These are phyloP conservation scores for Solanum sparsipilum DNA, from an alignment of 257 asterid species.

Conservation along the genomic window DNA sequence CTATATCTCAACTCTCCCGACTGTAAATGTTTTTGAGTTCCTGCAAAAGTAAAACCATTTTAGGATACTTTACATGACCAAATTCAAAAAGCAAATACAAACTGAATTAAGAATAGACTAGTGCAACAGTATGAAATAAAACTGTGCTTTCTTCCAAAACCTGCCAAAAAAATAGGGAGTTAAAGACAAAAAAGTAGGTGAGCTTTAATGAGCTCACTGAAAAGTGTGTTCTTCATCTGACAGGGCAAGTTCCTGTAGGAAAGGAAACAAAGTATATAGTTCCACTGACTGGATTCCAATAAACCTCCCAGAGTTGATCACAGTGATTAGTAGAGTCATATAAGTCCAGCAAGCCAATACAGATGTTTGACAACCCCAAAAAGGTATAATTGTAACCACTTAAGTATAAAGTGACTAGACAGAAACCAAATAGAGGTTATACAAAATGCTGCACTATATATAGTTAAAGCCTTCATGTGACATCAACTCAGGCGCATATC, in stretches of 20 bases:
- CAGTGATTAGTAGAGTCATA: neutral
- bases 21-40: conserved; percentile 30
- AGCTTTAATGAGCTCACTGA: conserved; percentile 10
- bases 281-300: neutral
- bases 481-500: conserved; percentile 15
- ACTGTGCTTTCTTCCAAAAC: conserved; percentile 17
- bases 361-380: neutral
- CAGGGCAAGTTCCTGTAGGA: neutral
- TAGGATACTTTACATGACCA: conserved; percentile 12
- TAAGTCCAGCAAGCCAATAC: neutral
- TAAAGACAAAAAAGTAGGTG: conserved; percentile 7
- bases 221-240: conserved; percentile 7
- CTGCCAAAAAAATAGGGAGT: conserved; percentile 21
- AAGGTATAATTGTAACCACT: neutral
- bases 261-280: neutral
- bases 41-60: conserved; percentile 53
- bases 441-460: neutral
- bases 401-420: neutral
- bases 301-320: neutral
- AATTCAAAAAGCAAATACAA: conserved; percentile 5
- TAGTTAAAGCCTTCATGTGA: conserved; percentile 1
- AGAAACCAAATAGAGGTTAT: neutral
- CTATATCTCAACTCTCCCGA: conserved; percentile 34
- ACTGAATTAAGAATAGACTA: neutral
- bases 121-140: neutral